These are phyloP conservation scores for Ophiostoma sp. DNA, from an alignment of 2,329 filamentous ascomycete genomes.

Conservation along the genomic window DNA sequence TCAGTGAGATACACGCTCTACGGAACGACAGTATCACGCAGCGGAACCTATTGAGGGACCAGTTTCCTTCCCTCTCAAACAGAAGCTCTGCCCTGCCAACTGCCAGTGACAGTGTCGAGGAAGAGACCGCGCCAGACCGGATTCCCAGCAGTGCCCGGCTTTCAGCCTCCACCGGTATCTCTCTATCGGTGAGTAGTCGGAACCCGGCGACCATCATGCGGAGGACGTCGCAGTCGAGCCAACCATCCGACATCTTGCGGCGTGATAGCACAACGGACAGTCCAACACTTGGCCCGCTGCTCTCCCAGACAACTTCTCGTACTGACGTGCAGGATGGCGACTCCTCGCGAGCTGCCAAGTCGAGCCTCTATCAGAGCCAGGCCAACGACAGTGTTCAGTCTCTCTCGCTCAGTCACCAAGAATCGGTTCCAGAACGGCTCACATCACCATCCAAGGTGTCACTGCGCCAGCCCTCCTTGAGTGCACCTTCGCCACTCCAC, in stretches of 20 bases:
- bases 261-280: constrained; percentile 55
- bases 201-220: constrained; percentile 43
- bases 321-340: constrained; percentile 61
- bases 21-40: constrained; percentile 1
- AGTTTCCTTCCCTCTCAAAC: neutral
- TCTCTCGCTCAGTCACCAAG: constrained; percentile 52
- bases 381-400: constrained; percentile 61
- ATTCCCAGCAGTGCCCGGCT: neutral
- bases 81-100: neutral
- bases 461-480: neutral
- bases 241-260: constrained; percentile 46
- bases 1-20: constrained; percentile 31
- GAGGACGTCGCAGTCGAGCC: constrained; percentile 53
- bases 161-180: constrained; percentile 43
- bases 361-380: constrained; percentile 55
- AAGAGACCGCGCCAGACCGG: neutral
- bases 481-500: constrained; percentile 11
- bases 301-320: constrained; percentile 46
- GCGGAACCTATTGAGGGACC: neutral
- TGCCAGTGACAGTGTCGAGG: neutral
- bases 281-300: constrained; percentile 59
- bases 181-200: constrained; percentile 36
- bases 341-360: constrained; percentile 59
- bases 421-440: constrained; percentile 45
- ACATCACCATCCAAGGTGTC: neutral